These are phyloP conservation scores for Venturiaceae sp. DNA, from an alignment of 2,329 filamentous ascomycete genomes.

Conservation along the genomic window DNA sequence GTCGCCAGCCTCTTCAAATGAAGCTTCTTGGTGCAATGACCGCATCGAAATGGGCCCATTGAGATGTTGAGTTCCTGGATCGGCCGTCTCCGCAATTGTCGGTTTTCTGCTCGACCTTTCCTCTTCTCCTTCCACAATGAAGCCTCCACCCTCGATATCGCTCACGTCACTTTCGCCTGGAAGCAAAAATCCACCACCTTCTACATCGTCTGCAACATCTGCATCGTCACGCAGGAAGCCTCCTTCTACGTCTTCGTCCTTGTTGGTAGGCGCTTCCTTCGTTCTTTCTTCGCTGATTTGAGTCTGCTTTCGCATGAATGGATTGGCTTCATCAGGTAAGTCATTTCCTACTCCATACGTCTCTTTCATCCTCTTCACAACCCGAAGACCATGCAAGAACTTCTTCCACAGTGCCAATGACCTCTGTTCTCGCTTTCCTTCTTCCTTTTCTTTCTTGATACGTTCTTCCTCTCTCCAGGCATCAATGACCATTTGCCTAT, in stretches of 20 bases:
- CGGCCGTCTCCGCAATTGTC: neutral
- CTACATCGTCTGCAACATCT: neutral
- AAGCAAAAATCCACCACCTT: neutral
- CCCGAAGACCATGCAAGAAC: slow-evolving; percentile 75
- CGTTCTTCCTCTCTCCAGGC: slow-evolving; percentile 67
- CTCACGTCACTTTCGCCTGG: neutral
- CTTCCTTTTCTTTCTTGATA: slow-evolving; percentile 56
- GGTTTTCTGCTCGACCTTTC: neutral
- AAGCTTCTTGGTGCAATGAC: neutral
- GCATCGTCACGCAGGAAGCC: neutral
- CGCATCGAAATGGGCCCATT: neutral
- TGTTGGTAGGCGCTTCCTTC: neutral
- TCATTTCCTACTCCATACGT: slow-evolving; percentile 53
- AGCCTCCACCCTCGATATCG: neutral
- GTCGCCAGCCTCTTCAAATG: neutral
- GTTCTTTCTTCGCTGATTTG: neutral
- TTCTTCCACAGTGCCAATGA: slow-evolving; percentile 74
- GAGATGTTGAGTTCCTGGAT: neutral
- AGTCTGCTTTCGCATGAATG: slow-evolving; percentile 1
- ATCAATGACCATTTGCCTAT: slow-evolving; percentile 64
- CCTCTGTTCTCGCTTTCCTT: slow-evolving; percentile 75
- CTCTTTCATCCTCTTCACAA: slow-evolving; percentile 63
- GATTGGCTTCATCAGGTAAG: neutral
- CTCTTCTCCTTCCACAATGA: neutral
- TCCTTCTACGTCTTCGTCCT: neutral